Evolutionary conservation across 768 basidiomycete genomes (phyloP), one percentile per base, ranked within the genome.

Genomic region (Mycena olivaceomarginata): DNA sequence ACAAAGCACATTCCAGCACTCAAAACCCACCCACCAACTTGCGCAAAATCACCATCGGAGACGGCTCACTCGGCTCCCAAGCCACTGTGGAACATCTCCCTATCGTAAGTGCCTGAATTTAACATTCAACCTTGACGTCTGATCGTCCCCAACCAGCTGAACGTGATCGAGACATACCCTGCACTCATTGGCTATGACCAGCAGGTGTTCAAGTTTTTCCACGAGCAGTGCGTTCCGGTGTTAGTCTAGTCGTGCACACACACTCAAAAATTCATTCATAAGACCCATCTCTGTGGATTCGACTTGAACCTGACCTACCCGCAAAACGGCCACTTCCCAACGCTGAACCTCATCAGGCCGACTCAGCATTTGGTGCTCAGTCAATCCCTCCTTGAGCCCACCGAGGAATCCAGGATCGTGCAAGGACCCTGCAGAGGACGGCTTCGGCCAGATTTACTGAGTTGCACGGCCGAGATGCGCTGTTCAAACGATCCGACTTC

Each of bases 131-230:
- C 22, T 62, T 48, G 37, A 63, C 5, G 8, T 53, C 6, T 20
- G 12, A 25, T 16, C 12, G 45, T 43, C 53, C 48, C 39, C 20
- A 12, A 0, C n/a, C 40, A 71, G 72, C 39, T 77, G 65, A 75
- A 75, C 37, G 69, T 78, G 43, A 75, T 78, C 7, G 77, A 78
- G 65, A 78, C 77, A 18, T 91, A 90, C 78, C 91, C 91, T 0
- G 90, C 90, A 68, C 83, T 92, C 11, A 90, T 92, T 37, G 88
- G 86, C n/a, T 92, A 91, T 67, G 88, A 92, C 69, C 81, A 86
- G 20, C 82, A 85, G 2, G 87, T 89, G 16, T 87, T 87, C 70
- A 80, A 87, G 40, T n/a, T 88, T 77, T 92, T 91, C 83, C 83
- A 82, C 40, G 83, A 87, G 71, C 91, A 91, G 91, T 90, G 70